Percentiles rank a stretch among this genome's conserved stretches.
Conservation (phyloP, 163 green algal genomes). For the Prototheca cutis region DNA sequence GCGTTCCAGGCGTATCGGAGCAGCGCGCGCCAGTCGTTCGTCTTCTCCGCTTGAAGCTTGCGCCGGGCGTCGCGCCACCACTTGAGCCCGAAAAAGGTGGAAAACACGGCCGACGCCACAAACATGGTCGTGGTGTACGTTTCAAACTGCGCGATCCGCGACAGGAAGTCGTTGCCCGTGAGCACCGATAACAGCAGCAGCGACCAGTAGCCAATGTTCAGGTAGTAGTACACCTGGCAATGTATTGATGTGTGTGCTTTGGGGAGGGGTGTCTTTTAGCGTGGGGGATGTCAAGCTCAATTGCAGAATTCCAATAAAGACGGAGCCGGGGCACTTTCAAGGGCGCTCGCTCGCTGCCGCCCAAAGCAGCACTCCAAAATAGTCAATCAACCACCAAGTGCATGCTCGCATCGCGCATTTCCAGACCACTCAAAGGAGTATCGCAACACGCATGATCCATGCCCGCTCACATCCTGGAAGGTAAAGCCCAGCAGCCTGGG, state of each 20-base stretch:
- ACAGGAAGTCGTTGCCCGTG: constrained; percentile 16
- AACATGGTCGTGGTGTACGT: constrained; percentile 13
- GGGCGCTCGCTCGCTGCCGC: too few relatives aligned
- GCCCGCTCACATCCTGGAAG: constrained; percentile 7
- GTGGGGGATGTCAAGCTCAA: too few relatives aligned
- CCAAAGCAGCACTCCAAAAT: too few relatives aligned
- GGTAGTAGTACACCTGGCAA: constrained; percentile 12
- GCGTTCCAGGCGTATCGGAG: constrained; percentile 25
- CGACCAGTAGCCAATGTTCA: constrained; percentile 19
- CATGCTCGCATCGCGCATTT: too few relatives aligned
- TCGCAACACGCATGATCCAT: too few relatives aligned
- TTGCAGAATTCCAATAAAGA: too few relatives aligned
- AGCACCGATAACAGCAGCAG: constrained; percentile 18
- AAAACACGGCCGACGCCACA: neutral
- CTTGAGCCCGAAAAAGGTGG: neutral
- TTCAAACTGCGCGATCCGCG: constrained; percentile 12
- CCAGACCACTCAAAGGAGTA: too few relatives aligned
- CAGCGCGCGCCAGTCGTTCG: constrained; percentile 13
- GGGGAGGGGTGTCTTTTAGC: too few relatives aligned
- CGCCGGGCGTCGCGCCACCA: neutral
- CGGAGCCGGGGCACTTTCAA: too few relatives aligned
- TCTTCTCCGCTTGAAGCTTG: constrained; percentile 2
- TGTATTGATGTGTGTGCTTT: too few relatives aligned
- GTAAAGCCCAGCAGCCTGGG: constrained; percentile 5
- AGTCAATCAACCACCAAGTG: too few relatives aligned